A percentile compares a stretch with the other conserved stretches of the same genome.
phyloP scores from a whole-genome alignment of 2,329 filamentous ascomycete genomes.

The Phialophora expanda region DNA sequence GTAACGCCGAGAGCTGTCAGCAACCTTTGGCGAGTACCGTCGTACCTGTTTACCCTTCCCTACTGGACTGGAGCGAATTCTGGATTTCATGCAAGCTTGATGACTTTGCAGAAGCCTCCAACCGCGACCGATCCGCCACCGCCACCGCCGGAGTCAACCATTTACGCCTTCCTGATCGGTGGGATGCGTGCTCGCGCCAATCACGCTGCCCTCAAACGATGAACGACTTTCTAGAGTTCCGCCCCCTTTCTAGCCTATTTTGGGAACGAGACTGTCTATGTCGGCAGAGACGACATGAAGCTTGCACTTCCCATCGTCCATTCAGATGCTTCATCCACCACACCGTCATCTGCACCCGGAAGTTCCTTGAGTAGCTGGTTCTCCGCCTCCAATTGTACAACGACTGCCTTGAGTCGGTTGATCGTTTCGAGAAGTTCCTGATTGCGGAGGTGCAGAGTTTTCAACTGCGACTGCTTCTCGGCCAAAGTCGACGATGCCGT shows the following conservation, averaged over 20 bases:
- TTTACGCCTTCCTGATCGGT: background rate
- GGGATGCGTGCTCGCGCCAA: background rate
- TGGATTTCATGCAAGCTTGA: background rate
- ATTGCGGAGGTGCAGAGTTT: slow-evolving; percentile 2
- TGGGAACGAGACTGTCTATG: background rate
- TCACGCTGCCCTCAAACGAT: background rate
- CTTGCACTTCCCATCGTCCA: background rate
- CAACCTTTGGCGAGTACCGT: no score
- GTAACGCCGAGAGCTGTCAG: no score
- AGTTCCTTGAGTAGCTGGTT: slow-evolving; percentile 13
- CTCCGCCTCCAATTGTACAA: slow-evolving; percentile 11
- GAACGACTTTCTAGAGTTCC: background rate
- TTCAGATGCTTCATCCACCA: background rate
- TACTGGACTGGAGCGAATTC: background rate
- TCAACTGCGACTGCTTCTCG: slow-evolving; percentile 9
- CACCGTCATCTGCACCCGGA: background rate
- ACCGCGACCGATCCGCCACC: background rate
- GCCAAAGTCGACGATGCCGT: slow-evolving; percentile 15
- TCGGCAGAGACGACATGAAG: background rate
- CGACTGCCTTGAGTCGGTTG: slow-evolving; percentile 6
- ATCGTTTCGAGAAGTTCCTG: slow-evolving; percentile 8
- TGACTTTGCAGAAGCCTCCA: background rate
- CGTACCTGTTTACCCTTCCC: background rate
- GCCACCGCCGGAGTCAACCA: background rate
- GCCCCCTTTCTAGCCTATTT: background rate